Percentiles rank a stretch among this genome's conserved stretches.
These are phyloP conservation scores for Arthroderma uncinatum DNA, from an alignment of 2,329 filamentous ascomycete genomes.

Conservation along the genomic window DNA sequence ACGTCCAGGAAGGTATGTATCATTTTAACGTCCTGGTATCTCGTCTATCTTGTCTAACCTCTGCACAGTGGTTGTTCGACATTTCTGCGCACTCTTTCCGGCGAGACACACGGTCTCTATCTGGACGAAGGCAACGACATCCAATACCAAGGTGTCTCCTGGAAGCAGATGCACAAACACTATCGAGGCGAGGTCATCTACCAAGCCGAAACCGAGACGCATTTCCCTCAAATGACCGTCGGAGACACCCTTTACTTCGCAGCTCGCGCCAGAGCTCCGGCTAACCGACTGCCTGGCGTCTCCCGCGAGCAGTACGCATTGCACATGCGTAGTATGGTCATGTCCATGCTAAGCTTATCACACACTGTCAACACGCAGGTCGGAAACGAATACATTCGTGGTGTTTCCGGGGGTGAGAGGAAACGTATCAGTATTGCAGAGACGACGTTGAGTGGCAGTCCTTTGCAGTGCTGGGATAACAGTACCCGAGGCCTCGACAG, in stretches of 20 bases:
- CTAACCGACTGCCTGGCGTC: slow-evolving; percentile 50
- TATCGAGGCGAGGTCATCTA: slow-evolving; percentile 79
- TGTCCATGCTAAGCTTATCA: slow-evolving; percentile 33
- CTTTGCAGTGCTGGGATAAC: slow-evolving; percentile 66
- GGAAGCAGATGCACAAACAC: slow-evolving; percentile 35
- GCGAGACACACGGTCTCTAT: slow-evolving; percentile 73
- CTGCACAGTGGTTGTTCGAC: slow-evolving; percentile 52
- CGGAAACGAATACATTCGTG: slow-evolving; percentile 68
- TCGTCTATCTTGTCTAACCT: not conserved
- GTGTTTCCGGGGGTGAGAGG: slow-evolving; percentile 67
- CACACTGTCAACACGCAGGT: slow-evolving; percentile 79
- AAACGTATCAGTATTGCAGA: slow-evolving; percentile 76
- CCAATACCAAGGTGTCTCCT: slow-evolving; percentile 56
- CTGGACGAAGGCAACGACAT: slow-evolving; percentile 60
- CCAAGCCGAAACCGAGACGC: slow-evolving; percentile 76
- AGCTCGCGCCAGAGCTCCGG: slow-evolving; percentile 77
- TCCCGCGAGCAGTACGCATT: slow-evolving; percentile 26
- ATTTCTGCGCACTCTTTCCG: slow-evolving; percentile 71
- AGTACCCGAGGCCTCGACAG: slow-evolving; percentile 58
- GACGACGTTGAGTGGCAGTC: slow-evolving; percentile 64
- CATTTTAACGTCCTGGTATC: not conserved
- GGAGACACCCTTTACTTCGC: slow-evolving; percentile 80
- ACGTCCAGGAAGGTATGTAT: slow-evolving; percentile 32
- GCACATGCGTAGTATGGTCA: slow-evolving; percentile 37
- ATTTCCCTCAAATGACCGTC: slow-evolving; percentile 75